A percentile compares a stretch with the other conserved stretches of the same genome.
phyloP scores from a whole-genome alignment of 768 basidiomycete genomes.

The Pleurotus djamor region DNA sequence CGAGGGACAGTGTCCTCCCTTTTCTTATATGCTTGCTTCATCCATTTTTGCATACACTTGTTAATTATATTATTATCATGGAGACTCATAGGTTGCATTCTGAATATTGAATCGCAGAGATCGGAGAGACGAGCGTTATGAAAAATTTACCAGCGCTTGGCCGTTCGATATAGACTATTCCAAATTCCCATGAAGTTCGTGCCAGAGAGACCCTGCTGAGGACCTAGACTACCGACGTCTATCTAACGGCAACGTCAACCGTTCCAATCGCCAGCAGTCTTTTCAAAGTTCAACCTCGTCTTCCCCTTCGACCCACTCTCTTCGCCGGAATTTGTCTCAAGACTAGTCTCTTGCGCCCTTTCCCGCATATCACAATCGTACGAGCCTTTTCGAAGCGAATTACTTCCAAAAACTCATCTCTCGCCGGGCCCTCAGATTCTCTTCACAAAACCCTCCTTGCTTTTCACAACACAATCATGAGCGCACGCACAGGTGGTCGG shows the following conservation, averaged over 20 bases:
- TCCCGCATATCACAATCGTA: not conserved
- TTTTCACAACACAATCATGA: conserved; percentile 36
- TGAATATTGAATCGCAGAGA: not conserved
- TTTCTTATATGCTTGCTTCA: not conserved
- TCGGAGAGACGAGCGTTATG: not conserved
- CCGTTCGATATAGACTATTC: not conserved
- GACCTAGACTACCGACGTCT: no score
- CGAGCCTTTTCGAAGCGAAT: no score
- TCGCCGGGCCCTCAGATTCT: no score
- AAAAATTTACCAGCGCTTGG: not conserved
- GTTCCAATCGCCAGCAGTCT: no score
- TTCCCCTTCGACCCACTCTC: not conserved
- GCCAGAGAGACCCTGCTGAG: not conserved
- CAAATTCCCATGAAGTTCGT: not conserved
- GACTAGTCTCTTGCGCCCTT: conserved; percentile 10
- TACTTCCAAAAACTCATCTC: no score
- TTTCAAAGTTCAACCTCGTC: no score
- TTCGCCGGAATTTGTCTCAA: conserved; percentile 5
- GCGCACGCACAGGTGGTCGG: conserved; percentile 56
- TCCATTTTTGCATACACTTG: conserved; percentile 1
- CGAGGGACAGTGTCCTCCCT: not conserved
- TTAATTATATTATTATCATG: not conserved
- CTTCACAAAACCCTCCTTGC: conserved; percentile 10
- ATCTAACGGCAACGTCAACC: no score
- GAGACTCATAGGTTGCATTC: no score